Percentiles rank a stretch among this genome's conserved stretches.
phyloP scores from a whole-genome alignment of 1,284 basidiomycete species.

The Austroboletus novae-zelandiae region DNA sequence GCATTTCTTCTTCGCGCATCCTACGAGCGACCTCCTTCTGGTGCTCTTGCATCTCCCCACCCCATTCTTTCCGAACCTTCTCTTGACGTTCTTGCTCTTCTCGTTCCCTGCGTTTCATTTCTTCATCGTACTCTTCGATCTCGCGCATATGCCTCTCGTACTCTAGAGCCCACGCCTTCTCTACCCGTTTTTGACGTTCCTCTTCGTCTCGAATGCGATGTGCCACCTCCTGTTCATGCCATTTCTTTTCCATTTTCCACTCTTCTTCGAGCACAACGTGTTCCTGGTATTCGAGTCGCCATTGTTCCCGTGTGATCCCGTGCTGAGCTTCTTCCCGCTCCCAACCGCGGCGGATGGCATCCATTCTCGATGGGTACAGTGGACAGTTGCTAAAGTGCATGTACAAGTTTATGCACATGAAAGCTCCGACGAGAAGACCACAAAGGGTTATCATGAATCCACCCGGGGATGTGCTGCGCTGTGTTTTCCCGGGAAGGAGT shows the following conservation, averaged over 20 bases:
- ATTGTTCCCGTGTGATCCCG: neutral
- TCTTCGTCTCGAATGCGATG: slow-evolving; percentile 8
- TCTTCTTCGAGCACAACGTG: neutral
- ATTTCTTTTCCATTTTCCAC: slow-evolving; percentile 14
- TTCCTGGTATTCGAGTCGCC: slow-evolving; percentile 9
- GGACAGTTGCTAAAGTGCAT: slow-evolving; percentile 14
- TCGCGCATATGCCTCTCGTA: slow-evolving; percentile 3
- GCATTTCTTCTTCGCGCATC: slow-evolving; percentile 6
- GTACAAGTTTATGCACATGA: neutral
- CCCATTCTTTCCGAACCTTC: slow-evolving; percentile 8
- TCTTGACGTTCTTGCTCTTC: slow-evolving; percentile 10
- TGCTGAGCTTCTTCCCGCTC: slow-evolving; percentile 6
- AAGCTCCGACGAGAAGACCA: neutral
- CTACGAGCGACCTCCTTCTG: slow-evolving; percentile 3
- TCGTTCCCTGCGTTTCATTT: neutral
- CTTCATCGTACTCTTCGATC: neutral
- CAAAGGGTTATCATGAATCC: neutral
- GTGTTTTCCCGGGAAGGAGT: slow-evolving; percentile 3
- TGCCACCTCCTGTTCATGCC: slow-evolving; percentile 17
- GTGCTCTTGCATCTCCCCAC: slow-evolving; percentile 1
- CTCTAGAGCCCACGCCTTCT: slow-evolving; percentile 12
- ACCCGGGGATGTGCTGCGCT: neutral
- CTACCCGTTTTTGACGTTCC: slow-evolving; percentile 12
- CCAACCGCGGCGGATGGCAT: slow-evolving; percentile 12
- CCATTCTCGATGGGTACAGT: slow-evolving; percentile 8